phyloP scores from a whole-genome alignment of 208 protist species.

The Acanthamoeba lenticulata region DNA sequence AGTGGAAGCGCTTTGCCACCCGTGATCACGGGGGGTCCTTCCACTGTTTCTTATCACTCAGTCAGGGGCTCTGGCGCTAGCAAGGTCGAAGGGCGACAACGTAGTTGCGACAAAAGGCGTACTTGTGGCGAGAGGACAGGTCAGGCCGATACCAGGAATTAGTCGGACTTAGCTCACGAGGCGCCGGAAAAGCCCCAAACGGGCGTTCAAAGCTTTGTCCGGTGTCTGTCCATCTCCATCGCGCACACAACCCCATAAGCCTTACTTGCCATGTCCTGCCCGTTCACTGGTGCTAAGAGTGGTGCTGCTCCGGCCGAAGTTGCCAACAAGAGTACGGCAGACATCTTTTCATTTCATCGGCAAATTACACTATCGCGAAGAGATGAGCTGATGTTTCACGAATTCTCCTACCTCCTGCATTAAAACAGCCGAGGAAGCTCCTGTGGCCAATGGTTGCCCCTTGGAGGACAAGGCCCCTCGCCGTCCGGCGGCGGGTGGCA shows the following conservation, averaged over 20 bases:
- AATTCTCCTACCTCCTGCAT: not conserved
- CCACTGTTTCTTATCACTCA: too few species aligned
- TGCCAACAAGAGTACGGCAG: not conserved
- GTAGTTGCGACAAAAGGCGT: too few species aligned
- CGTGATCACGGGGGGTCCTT: too few species aligned
- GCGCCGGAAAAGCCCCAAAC: too few species aligned
- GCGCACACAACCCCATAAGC: not conserved
- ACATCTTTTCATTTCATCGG: not conserved
- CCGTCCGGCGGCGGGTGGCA: not conserved
- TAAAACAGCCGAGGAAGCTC: not conserved
- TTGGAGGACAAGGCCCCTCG: not conserved
- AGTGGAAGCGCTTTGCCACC: too few species aligned
- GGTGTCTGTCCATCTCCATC: not conserved
- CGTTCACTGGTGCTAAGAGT: not conserved
- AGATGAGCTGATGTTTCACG: not conserved
- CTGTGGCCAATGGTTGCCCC: not conserved
- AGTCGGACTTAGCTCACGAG: too few species aligned
- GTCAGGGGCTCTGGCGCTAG: too few species aligned
- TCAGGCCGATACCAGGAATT: too few species aligned
- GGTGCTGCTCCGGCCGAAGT: not conserved
- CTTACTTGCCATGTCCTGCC: slow-evolving; percentile 28
- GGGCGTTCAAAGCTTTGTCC: too few species aligned
- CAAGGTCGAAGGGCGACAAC: too few species aligned
- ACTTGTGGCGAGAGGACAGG: too few species aligned
- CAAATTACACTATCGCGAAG: not conserved